Percentiles rank a stretch among this genome's conserved stretches.
Conservation (phyloP, 2,329 filamentous ascomycete genomes). For the Colletotrichum cereale region DNA sequence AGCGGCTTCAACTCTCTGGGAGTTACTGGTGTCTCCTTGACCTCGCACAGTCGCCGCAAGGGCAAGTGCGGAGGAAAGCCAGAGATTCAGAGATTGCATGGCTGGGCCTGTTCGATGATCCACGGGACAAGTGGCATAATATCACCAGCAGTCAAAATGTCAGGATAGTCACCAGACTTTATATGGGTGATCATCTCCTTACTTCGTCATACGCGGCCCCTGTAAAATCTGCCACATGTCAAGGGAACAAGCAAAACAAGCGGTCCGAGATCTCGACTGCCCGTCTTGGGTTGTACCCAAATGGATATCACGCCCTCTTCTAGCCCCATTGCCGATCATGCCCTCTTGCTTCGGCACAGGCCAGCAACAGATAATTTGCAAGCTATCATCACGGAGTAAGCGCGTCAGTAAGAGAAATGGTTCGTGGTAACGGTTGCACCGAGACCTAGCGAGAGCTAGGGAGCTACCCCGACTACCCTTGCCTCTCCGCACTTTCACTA, state of each 20-base stretch:
- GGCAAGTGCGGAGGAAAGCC: conserved; percentile 27
- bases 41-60: conserved; percentile 25
- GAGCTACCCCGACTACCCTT: conserved; percentile 32
- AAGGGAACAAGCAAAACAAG: background rate
- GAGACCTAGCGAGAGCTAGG: conserved; percentile 13
- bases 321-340: conserved; percentile 15
- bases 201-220: conserved; percentile 5
- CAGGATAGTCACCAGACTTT: background rate
- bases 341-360: conserved; percentile 14
- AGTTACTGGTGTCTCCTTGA: conserved; percentile 10
- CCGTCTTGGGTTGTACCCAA: conserved; percentile 29
- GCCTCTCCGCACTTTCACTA: conserved; percentile 33
- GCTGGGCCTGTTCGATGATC: background rate
- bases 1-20: conserved; percentile 33
- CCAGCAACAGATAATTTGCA: background rate
- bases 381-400: conserved; percentile 1
- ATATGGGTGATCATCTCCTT: background rate
- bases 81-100: conserved; percentile 27
- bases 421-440: conserved; percentile 28
- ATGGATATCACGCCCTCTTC: background rate
- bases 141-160: background rate
- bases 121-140: background rate
- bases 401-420: conserved; percentile 20
- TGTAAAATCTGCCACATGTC: conserved; percentile 16
- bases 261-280: conserved; percentile 5